Conservation (phyloP, 78 protist genomes). For the Pelomyxa schiedti region DNA sequence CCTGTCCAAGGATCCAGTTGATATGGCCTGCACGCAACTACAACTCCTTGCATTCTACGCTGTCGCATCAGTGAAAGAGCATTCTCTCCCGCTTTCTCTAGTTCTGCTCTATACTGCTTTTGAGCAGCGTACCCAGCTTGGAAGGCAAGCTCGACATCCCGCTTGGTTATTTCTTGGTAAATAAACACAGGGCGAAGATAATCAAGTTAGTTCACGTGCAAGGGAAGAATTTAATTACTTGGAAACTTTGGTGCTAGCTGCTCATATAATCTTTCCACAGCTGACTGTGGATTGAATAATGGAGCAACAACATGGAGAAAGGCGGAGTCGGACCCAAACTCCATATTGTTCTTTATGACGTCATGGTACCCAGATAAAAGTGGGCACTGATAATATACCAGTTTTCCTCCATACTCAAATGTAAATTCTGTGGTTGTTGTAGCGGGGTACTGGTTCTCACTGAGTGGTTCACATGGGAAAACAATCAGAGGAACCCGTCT, state of each 20-base stretch:
- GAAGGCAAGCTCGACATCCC: not conserved
- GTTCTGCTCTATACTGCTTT: not conserved
- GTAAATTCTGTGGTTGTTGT: too few species aligned
- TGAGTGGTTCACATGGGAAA: not conserved
- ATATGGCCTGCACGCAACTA: not conserved
- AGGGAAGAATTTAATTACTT: not conserved
- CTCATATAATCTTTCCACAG: not conserved
- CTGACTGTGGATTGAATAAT: too few species aligned
- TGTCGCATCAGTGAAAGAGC: not conserved
- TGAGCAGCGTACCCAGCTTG: not conserved
- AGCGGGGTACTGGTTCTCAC: not conserved
- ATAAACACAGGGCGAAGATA: not conserved
- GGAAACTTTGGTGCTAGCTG: not conserved
- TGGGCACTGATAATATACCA: not conserved
- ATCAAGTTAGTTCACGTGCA: not conserved
- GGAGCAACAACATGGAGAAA: too few species aligned
- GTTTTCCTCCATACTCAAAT: too few species aligned
- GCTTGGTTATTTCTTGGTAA: not conserved
- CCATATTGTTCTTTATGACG: not conserved
- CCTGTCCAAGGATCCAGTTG: not conserved
- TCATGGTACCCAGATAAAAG: not conserved
- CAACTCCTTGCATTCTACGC: not conserved
- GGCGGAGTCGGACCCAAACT: too few species aligned
- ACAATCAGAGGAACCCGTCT: not conserved
- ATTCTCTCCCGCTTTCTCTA: not conserved